Conservation (phyloP, 441 rosid species). For the Aquilaria agallochum region DNA sequence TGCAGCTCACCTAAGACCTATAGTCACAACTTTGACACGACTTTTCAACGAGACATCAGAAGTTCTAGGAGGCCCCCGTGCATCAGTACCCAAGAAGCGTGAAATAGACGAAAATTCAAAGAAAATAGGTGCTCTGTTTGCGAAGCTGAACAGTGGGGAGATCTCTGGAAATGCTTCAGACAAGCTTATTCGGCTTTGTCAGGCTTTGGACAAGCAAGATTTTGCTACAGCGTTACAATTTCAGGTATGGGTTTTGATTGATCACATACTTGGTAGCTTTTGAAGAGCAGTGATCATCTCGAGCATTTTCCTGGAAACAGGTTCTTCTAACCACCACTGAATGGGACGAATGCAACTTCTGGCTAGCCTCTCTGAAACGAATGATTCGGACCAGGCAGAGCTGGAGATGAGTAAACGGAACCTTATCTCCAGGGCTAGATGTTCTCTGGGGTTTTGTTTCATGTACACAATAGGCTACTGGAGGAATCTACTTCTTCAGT, state of each 20-base stretch:
- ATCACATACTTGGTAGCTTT: constrained; percentile 49
- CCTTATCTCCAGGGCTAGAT: not conserved
- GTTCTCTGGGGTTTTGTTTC: constrained; percentile 7
- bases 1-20: constrained; percentile 77
- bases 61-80: constrained; percentile 86
- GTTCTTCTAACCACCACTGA: constrained; percentile 88
- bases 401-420: constrained; percentile 38
- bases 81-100: constrained; percentile 81
- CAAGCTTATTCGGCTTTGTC: constrained; percentile 88
- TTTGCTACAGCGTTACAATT: constrained; percentile 78
- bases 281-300: no score
- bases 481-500: constrained; percentile 23
- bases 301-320: constrained; percentile 24
- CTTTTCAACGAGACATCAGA: constrained; percentile 94
- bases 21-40: constrained; percentile 72
- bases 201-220: constrained; percentile 82
- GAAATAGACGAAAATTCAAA: constrained; percentile 97
- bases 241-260: constrained; percentile 49
- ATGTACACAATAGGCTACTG: constrained; percentile 27
- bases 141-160: constrained; percentile 88
- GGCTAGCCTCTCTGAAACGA: constrained; percentile 90
- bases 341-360: constrained; percentile 99
- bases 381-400: constrained; percentile 93
- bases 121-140: constrained; percentile 94
- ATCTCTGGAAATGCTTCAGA: constrained; percentile 90